Evolutionary conservation across 495 filamentous ascomycete genomes (phyloP), one percentile per base, ranked within the genome.

Genomic region (Parmelia sp.): DNA sequence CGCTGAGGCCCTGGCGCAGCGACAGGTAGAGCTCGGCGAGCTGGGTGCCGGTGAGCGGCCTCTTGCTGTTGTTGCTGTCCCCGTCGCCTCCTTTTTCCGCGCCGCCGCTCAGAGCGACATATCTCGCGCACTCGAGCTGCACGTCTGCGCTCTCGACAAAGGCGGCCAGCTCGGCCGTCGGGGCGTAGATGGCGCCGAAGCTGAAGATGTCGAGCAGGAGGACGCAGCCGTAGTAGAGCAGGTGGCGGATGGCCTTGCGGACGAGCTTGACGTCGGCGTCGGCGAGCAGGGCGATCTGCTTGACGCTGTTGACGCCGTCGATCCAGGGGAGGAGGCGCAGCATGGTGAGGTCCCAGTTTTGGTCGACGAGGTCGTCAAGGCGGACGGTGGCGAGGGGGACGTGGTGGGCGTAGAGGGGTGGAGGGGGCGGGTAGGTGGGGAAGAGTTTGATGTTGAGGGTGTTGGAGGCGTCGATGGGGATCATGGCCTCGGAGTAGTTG

Each of bases 401-500:
- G 70, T 96, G 90, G 86, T 87, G 95, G 11, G 90, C 80, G 67
- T 86, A 86, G 63, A 97, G 85, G 10, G 84, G 80, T 0, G 92
- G 86, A 0, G 93, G 92, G 10, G 85, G 83, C 3, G 86, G 82
- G 69, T 92, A 91, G 58, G 87, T 84, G 0, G 90, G 91, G 75
- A 96, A 96, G 57, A 96, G 84, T 73, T 96, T 96, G 80, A 98
- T 89, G 75, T 96, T 96, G 72, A 98, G 84, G 15, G 91, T 96
- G 76, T 96, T 96, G 65, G 90, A 85, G 65, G 95, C 91, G 74
- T 96, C 92, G 69, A 96, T 90, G 3, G 92, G 90, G 68, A 96
- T 94, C 92, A 97, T 92, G 83, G 91, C 96, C 77, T 98, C 94
- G 69, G 88, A 90, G 68, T 97, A 98, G 71, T 95, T 96, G 72